Evolutionary conservation across 805 yeast genomes (phyloP).

Genomic region (Metschnikowia peoriensis): DNA sequence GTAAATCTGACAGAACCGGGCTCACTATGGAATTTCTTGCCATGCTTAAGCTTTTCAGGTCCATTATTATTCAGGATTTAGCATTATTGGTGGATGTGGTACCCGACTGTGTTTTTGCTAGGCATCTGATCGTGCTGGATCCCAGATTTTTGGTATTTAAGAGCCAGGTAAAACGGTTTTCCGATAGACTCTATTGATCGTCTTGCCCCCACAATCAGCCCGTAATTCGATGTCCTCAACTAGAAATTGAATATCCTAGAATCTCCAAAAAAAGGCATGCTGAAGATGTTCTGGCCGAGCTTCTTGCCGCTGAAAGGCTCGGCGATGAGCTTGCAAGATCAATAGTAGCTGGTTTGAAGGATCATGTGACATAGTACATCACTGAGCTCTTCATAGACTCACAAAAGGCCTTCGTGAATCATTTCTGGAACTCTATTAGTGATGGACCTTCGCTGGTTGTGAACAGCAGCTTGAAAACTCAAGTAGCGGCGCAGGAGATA

Average conservation of each 20-base stretch:
- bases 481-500: background rate
- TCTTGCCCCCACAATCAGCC: background rate
- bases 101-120: slow-evolving; percentile 1
- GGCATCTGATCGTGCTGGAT: background rate
- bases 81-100: slow-evolving; percentile 1
- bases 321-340: background rate
- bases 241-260: no score
- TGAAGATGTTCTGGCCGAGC: background rate
- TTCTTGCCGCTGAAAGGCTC: background rate
- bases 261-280: background rate
- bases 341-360: background rate
- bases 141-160: background rate
- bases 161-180: background rate
- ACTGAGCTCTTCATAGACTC: background rate
- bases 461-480: background rate
- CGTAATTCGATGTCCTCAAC: background rate
- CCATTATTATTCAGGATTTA: slow-evolving; percentile 8
- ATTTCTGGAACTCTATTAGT: background rate
- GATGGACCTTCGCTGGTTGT: background rate
- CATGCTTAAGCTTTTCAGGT: slow-evolving; percentile 4
- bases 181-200: background rate
- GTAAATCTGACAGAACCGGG: background rate
- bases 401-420: background rate
- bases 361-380: background rate
- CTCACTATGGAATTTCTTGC: background rate